phyloP scores from a whole-genome alignment of 169 alveolate genomes.

The Perkinsus marinus region DNA sequence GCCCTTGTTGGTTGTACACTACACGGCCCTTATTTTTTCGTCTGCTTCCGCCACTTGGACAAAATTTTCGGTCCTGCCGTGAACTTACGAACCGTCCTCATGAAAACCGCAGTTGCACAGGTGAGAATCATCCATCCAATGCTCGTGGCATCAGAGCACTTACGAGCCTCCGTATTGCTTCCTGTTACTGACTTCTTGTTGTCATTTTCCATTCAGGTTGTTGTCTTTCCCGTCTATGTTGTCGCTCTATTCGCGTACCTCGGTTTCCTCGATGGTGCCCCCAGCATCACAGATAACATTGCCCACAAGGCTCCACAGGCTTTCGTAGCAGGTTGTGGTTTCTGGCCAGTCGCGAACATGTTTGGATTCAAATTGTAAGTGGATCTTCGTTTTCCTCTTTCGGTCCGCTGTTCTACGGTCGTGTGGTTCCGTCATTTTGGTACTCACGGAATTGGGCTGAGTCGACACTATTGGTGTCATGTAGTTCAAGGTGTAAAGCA shows the following conservation, averaged over 20 bases:
- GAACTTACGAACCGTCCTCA: not conserved
- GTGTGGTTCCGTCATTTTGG: too few species aligned
- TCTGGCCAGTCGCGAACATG: not conserved
- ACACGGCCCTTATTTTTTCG: not conserved
- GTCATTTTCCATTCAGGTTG: not conserved
- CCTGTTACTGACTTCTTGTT: not conserved
- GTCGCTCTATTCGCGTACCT: not conserved
- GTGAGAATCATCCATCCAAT: too few species aligned
- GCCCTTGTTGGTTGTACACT: not conserved
- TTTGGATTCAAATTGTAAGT: not conserved
- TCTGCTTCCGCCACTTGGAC: not conserved
- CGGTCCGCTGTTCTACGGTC: too few species aligned
- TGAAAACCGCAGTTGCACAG: not conserved
- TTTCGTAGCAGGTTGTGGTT: not conserved
- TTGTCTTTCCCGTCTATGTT: not conserved
- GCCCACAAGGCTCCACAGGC: not conserved
- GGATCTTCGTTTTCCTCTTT: too few species aligned
- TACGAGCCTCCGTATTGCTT: too few species aligned
- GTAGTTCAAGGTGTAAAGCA: not conserved
- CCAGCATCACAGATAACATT: not conserved
- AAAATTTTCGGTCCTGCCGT: not conserved
- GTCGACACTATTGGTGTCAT: not conserved
- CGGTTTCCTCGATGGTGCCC: not conserved
- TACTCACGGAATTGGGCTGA: too few species aligned
- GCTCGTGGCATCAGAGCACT: too few species aligned